These are phyloP conservation scores for Claviceps monticola DNA, from an alignment of 2,329 filamentous ascomycete genomes.

Conservation along the genomic window DNA sequence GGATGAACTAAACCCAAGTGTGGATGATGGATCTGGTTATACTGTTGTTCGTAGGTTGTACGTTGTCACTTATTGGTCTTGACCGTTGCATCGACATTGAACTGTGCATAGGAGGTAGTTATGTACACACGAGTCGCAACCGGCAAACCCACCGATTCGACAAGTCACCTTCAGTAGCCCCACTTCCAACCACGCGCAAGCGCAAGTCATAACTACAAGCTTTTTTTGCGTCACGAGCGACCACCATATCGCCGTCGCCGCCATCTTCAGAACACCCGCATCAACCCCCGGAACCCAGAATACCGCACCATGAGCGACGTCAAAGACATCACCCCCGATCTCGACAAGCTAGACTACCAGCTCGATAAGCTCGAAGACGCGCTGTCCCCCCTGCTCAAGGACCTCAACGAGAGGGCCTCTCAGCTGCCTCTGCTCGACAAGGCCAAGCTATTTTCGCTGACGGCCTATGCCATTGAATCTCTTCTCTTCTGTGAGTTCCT, in stretches of 20 bases:
- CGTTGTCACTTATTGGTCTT: too few species aligned
- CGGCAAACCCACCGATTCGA: too few species aligned
- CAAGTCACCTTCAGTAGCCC: too few species aligned
- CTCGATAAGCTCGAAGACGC: constrained; percentile 66
- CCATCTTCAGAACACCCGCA: constrained; percentile 11
- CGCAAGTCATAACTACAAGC: constrained; percentile 9
- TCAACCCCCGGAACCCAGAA: not conserved
- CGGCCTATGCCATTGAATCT: constrained; percentile 82
- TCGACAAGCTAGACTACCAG: constrained; percentile 63
- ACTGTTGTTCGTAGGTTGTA: too few species aligned
- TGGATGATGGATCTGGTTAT: too few species aligned
- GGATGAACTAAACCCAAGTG: too few species aligned
- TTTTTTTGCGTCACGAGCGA: constrained; percentile 11
- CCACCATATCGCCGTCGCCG: too few species aligned
- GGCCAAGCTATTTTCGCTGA: constrained; percentile 82
- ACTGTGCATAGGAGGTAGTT: too few species aligned
- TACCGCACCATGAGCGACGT: constrained; percentile 22
- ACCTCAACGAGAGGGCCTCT: constrained; percentile 53
- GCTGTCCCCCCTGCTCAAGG: constrained; percentile 58
- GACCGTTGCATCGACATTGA: too few species aligned
- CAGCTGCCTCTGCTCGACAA: constrained; percentile 87
- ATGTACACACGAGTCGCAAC: too few species aligned
- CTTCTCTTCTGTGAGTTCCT: constrained; percentile 62
- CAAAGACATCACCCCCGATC: constrained; percentile 48
- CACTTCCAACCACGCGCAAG: too few species aligned